Evolutionary conservation across 352 stramenopile species (phyloP).

Genomic region (Phytophthora uliginosa): DNA sequence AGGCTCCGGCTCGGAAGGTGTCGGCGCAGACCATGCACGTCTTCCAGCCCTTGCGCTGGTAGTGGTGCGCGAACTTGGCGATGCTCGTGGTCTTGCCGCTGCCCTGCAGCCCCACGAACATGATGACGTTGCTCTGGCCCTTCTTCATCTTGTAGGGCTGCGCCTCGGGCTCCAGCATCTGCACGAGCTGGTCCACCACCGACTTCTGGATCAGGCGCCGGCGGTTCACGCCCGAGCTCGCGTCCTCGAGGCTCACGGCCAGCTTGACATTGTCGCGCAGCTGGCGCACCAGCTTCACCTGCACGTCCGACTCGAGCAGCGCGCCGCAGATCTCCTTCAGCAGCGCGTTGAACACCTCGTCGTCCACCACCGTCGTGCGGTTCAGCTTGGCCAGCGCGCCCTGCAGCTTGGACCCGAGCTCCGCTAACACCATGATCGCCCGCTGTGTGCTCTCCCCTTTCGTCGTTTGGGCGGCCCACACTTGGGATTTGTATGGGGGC

Average conservation of each 20-base stretch:
- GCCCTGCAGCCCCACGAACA: constrained; percentile 96
- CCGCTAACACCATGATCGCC: constrained; percentile 87
- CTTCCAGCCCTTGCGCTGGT: constrained; percentile 98
- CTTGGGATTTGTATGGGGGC: not conserved
- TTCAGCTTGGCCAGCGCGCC: constrained; percentile 90
- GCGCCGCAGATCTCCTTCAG: constrained; percentile 94
- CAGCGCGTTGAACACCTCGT: constrained; percentile 90
- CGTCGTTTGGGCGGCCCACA: not conserved
- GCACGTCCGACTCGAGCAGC: constrained; percentile 92
- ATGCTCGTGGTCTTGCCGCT: constrained; percentile 99
- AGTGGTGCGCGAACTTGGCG: constrained; percentile 99
- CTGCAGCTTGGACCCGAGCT: constrained; percentile 92
- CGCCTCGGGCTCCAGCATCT: constrained; percentile 90
- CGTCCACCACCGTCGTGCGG: constrained; percentile 89
- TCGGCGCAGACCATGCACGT: constrained; percentile 99
- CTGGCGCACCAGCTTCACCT: constrained; percentile 91
- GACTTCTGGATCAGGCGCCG: constrained; percentile 93
- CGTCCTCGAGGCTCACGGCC: constrained; percentile 86
- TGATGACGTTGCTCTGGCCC: constrained; percentile 93
- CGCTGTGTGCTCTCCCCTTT: not conserved
- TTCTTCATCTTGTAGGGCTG: constrained; percentile 94
- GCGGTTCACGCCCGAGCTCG: constrained; percentile 82
- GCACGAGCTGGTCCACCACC: constrained; percentile 91
- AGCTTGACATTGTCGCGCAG: constrained; percentile 93
- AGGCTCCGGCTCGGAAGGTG: constrained; percentile 98